Conservation (phyloP, 192 early-diverging fungal species). For the Pilaira anomala region DNA sequence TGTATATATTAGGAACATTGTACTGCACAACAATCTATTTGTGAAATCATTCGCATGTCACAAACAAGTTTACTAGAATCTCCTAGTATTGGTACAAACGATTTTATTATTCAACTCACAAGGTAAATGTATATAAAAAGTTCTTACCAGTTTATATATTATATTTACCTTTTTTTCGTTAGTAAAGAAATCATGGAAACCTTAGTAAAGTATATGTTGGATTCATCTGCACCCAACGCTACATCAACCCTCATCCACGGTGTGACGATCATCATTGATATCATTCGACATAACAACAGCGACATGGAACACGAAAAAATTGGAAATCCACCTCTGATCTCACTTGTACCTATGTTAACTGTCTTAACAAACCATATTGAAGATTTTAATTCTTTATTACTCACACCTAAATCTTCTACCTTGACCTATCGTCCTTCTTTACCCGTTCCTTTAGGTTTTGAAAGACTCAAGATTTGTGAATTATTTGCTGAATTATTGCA, state of each 20-base stretch:
- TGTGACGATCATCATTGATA: constrained; percentile 95
- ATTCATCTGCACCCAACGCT: constrained; percentile 66
- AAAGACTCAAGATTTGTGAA: constrained; percentile 94
- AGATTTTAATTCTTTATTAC: constrained; percentile 75
- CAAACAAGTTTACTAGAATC: constrained; percentile 32
- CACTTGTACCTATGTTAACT: constrained; percentile 83
- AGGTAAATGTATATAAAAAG: constrained; percentile 13
- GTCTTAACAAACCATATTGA: constrained; percentile 75
- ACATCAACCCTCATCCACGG: constrained; percentile 89
- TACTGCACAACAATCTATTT: constrained; percentile 41
- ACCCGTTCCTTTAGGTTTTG: constrained; percentile 78
- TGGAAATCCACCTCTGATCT: constrained; percentile 21
- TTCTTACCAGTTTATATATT: not conserved
- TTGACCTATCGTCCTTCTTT: not conserved
- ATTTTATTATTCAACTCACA: constrained; percentile 30
- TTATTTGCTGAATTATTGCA: constrained; percentile 97
- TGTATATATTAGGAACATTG: constrained; percentile 35
- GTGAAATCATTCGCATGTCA: constrained; percentile 40
- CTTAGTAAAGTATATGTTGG: constrained; percentile 87
- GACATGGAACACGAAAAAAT: constrained; percentile 31
- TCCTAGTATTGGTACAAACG: constrained; percentile 37
- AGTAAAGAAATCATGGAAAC: constrained; percentile 74
- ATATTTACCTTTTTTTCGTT: not conserved
- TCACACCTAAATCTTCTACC: constrained; percentile 61
- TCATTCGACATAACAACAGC: constrained; percentile 91